phyloP scores from a whole-genome alignment of 2,329 filamentous ascomycete species.

The Penicillium sp. region DNA sequence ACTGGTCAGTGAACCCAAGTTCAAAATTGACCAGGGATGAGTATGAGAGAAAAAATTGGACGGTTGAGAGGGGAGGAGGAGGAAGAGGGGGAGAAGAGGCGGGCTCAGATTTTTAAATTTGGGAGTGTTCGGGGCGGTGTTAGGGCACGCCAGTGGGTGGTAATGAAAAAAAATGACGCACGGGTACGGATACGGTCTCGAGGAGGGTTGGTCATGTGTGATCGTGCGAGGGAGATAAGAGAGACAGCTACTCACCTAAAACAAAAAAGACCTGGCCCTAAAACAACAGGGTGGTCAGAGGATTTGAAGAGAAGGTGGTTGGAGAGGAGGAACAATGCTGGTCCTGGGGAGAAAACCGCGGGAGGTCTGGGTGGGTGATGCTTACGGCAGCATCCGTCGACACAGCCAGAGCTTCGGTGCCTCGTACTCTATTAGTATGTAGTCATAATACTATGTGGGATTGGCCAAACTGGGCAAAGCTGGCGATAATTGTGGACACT shows the following conservation, averaged over 20 bases:
- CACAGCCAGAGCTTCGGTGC: neutral
- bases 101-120: conserved; percentile 22
- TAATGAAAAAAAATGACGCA: conserved; percentile 25
- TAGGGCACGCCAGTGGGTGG: conserved; percentile 23
- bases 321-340: conserved; percentile 1
- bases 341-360: conserved; percentile 2
- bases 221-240: conserved; percentile 2
- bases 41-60: conserved; percentile 25
- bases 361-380: neutral
- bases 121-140: conserved; percentile 14
- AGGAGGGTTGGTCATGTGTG: neutral
- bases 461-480: too few species aligned
- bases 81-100: neutral
- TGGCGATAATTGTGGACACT: too few species aligned
- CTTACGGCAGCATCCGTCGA: conserved; percentile 7
- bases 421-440: too few species aligned
- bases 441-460: too few species aligned
- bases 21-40: neutral
- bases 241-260: conserved; percentile 4
- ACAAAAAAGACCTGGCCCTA: conserved; percentile 8
- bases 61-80: conserved; percentile 13
- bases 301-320: conserved; percentile 1
- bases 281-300: conserved; percentile 5
- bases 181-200: neutral
- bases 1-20: conserved; percentile 8